phyloP scores from a whole-genome alignment of 2,329 filamentous ascomycete genomes.

The Pseudogymnoascus verrucosus region DNA sequence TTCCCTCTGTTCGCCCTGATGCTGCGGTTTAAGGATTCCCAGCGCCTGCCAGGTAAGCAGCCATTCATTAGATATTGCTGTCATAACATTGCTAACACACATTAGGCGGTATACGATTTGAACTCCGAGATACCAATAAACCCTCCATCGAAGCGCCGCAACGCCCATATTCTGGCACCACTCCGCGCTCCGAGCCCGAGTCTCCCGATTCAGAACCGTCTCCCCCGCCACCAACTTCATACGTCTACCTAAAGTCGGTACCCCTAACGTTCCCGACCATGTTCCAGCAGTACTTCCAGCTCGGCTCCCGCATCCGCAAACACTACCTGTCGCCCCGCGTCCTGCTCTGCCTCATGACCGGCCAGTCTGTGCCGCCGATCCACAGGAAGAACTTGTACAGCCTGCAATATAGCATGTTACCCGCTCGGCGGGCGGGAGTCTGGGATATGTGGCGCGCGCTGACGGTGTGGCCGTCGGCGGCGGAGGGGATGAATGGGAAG shows the following conservation, averaged over 20 bases:
- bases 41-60: conserved; percentile 68
- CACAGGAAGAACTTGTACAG: conserved; percentile 92
- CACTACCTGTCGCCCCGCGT: conserved; percentile 90
- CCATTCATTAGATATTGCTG: not conserved
- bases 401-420: conserved; percentile 96
- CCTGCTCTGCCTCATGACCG: conserved; percentile 77
- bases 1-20: conserved; percentile 96
- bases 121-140: conserved; percentile 66
- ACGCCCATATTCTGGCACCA: not conserved
- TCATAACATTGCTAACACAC: not conserved
- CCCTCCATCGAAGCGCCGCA: conserved; percentile 19
- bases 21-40: conserved; percentile 88
- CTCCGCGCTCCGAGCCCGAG: not conserved
- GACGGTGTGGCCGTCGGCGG: conserved; percentile 15
- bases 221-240: conserved; percentile 52
- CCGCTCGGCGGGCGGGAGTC: conserved; percentile 69
- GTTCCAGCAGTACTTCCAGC: conserved; percentile 96
- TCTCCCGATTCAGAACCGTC: not conserved
- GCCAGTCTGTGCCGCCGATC: conserved; percentile 89
- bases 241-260: conserved; percentile 84
- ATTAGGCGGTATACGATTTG: conserved; percentile 75
- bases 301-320: conserved; percentile 83
- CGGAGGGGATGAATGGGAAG: conserved; percentile 6
- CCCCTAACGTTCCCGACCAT: conserved; percentile 86
- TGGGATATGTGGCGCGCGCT: conserved; percentile 67